Percentiles rank a stretch among this genome's conserved stretches.
These are phyloP conservation scores for Sorghum bicolor DNA, from an alignment of 176 grass and related monocot species.

Conservation along the genomic window DNA sequence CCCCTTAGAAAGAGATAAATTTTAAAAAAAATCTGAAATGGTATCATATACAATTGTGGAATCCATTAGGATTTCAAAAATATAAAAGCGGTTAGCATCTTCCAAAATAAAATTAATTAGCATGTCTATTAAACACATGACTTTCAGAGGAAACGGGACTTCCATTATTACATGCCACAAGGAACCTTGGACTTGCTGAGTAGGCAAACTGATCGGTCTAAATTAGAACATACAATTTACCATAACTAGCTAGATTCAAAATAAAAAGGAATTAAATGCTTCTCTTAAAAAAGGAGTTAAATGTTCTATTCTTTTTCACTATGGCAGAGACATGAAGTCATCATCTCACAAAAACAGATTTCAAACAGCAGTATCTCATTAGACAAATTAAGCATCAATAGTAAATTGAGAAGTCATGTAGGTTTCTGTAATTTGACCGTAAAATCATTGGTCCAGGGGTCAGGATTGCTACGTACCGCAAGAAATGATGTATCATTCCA, in stretches of 20 bases:
- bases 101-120: background rate
- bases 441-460: background rate
- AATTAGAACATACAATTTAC: background rate
- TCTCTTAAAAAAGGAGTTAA: background rate
- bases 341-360: background rate
- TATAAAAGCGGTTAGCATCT: background rate
- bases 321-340: background rate
- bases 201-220: background rate
- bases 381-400: slow-evolving; percentile 2
- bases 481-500: slow-evolving; percentile 97
- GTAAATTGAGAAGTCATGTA: background rate
- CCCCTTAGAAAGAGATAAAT: background rate
- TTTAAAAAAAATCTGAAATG: background rate
- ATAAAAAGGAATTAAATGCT: background rate
- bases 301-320: background rate
- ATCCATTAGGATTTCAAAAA: background rate
- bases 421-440: background rate
- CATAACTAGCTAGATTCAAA: background rate
- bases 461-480: slow-evolving; percentile 51
- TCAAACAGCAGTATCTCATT: slow-evolving; percentile 13
- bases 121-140: background rate
- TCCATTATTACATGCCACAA: background rate
- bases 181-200: background rate
- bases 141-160: background rate
- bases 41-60: background rate